Evolutionary conservation across 148 eudicot species (phyloP).

Genomic region (Heliosperma pusillum): DNA sequence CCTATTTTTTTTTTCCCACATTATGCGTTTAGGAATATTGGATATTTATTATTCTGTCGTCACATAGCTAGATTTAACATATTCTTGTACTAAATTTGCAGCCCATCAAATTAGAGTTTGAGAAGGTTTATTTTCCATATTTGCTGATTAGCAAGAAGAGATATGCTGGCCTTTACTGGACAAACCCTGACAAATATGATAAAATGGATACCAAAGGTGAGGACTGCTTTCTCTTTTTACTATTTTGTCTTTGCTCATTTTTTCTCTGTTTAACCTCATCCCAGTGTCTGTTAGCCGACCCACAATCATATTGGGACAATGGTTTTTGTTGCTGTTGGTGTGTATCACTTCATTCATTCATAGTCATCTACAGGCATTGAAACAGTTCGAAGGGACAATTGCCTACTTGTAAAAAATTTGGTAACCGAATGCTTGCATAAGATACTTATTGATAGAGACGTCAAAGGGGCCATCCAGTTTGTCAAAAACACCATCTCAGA

Average conservation of each 20-base stretch:
- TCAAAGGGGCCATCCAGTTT: conserved; percentile 86
- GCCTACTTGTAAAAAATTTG: conserved; percentile 87
- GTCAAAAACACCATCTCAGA: conserved; percentile 91
- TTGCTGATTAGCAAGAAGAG: conserved; percentile 95
- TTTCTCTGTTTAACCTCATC: background rate
- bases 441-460: conserved; percentile 87
- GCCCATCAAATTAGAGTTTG: conserved; percentile 98
- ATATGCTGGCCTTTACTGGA: conserved; percentile 95
- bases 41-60: background rate
- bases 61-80: background rate
- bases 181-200: conserved; percentile 79
- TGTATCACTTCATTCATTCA: conserved; percentile 15
- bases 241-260: conserved; percentile 1
- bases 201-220: conserved; percentile 99
- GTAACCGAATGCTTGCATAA: conserved; percentile 90
- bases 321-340: conserved; percentile 2
- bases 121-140: conserved; percentile 95
- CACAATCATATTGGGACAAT: background rate
- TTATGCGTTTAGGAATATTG: background rate
- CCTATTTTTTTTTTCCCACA: conserved; percentile 12
- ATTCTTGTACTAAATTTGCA: conserved; percentile 27
- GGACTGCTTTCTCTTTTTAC: background rate
- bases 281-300: background rate
- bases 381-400: conserved; percentile 94
- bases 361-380: conserved; percentile 70